A percentile compares a stretch with the other conserved stretches of the same genome.
These are phyloP conservation scores for Penicillium paneum DNA, from an alignment of 2,329 filamentous ascomycete species.

Conservation along the genomic window DNA sequence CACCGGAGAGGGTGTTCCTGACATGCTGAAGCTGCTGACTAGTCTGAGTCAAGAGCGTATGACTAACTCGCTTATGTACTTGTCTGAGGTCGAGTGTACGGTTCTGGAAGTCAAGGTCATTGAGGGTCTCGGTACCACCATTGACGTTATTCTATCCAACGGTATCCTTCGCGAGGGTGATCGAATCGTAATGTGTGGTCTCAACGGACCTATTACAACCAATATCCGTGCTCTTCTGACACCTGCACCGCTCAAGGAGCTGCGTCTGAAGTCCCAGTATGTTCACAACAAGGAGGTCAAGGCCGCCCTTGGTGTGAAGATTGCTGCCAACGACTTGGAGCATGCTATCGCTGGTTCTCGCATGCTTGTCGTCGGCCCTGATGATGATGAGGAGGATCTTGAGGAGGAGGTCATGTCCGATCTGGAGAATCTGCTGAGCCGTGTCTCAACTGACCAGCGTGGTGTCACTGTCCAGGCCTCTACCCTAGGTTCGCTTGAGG, in stretches of 20 bases:
- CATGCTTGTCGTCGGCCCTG: conserved; percentile 86
- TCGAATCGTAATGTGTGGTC: conserved; percentile 89
- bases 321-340: conserved; percentile 92
- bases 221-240: conserved; percentile 94
- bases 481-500: conserved; percentile 93
- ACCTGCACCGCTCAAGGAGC: conserved; percentile 85
- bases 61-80: conserved; percentile 95
- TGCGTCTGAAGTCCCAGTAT: conserved; percentile 92
- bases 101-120: conserved; percentile 99
- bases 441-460: conserved; percentile 85
- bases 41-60: conserved; percentile 94
- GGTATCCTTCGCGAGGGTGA: conserved; percentile 93
- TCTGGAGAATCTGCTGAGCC: conserved; percentile 83
- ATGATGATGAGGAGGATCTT: conserved; percentile 95
- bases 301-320: conserved; percentile 97
- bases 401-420: conserved; percentile 96
- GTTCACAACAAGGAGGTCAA: conserved; percentile 99
- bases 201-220: conserved; percentile 92
- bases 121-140: conserved; percentile 97
- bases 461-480: conserved; percentile 97
- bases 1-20: conserved; percentile 98
- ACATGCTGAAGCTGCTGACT: conserved; percentile 94
- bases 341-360: conserved; percentile 94
- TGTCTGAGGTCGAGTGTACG: conserved; percentile 95
- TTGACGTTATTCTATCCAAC: conserved; percentile 94